A percentile compares a stretch with the other conserved stretches of the same genome.
These are phyloP conservation scores for Phoenix dactylifera DNA, from an alignment of 176 grass and related monocot species.

Conservation along the genomic window DNA sequence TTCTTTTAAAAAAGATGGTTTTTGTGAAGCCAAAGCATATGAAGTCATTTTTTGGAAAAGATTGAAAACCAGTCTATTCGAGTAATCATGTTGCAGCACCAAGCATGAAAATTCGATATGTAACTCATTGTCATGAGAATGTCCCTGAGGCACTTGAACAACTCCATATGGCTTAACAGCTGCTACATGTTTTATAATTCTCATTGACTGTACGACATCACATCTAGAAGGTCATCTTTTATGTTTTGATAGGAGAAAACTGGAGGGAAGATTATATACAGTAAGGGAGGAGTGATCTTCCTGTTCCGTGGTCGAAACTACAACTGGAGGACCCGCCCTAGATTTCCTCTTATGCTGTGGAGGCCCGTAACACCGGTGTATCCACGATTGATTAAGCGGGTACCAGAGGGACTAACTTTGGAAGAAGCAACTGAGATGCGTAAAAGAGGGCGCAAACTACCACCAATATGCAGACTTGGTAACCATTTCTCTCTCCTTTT, in stretches of 20 bases:
- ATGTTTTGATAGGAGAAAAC: constrained; percentile 59
- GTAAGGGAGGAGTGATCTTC: constrained; percentile 67
- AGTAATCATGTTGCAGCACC: too few relatives aligned
- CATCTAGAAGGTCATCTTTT: not conserved
- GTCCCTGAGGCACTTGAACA: too few relatives aligned
- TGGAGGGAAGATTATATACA: constrained; percentile 81
- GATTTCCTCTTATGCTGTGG: constrained; percentile 97
- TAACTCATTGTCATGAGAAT: too few relatives aligned
- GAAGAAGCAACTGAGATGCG: constrained; percentile 61
- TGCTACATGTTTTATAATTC: too few relatives aligned
- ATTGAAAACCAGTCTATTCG: too few relatives aligned
- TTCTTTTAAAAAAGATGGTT: too few relatives aligned
- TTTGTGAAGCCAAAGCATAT: too few relatives aligned
- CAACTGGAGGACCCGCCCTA: constrained; percentile 58
- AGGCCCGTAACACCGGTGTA: constrained; percentile 66
- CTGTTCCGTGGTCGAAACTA: constrained; percentile 92
- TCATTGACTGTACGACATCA: too few relatives aligned
- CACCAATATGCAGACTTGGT: constrained; percentile 76
- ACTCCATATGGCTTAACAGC: too few relatives aligned
- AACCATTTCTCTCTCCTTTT: constrained; percentile 7
- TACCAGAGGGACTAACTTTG: constrained; percentile 63
- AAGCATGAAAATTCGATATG: too few relatives aligned
- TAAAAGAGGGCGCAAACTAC: constrained; percentile 39
- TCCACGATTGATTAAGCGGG: constrained; percentile 59
- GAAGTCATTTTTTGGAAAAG: too few relatives aligned